These are phyloP conservation scores for Sporothrix pseudoabietina DNA, from an alignment of 2,329 filamentous ascomycete genomes.

Conservation along the genomic window DNA sequence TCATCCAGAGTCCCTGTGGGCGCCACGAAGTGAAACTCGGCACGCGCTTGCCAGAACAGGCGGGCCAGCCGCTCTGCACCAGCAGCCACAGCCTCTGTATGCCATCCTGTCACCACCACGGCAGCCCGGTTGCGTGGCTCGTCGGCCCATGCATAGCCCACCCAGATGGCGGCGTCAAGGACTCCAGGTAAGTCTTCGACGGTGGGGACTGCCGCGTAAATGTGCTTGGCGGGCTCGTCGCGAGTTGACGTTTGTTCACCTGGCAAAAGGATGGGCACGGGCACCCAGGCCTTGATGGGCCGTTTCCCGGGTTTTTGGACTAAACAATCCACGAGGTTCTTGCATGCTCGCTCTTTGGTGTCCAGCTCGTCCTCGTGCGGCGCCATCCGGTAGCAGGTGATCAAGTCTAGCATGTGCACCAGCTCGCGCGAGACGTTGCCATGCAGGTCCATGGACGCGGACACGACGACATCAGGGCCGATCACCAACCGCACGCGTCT, in stretches of 20 bases:
- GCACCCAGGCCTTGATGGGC: conserved; percentile 56
- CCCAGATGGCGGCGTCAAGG: conserved; percentile 57
- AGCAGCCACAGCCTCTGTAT: conserved; percentile 42
- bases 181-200: conserved; percentile 48
- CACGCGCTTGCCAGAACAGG: conserved; percentile 51
- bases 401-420: conserved; percentile 53
- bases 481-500: conserved; percentile 49
- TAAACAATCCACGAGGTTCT: conserved; percentile 50
- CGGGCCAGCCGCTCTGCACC: conserved; percentile 51
- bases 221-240: conserved; percentile 53
- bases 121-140: conserved; percentile 55
- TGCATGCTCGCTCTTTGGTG: conserved; percentile 55
- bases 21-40: conserved; percentile 55
- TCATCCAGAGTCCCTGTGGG: conserved; percentile 51
- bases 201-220: conserved; percentile 52
- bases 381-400: conserved; percentile 57
- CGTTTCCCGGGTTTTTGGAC: conserved; percentile 34
- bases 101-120: conserved; percentile 56
- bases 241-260: conserved; percentile 59
- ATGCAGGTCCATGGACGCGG: conserved; percentile 59
- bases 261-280: conserved; percentile 54
- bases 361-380: conserved; percentile 55
- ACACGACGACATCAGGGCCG: conserved; percentile 51
- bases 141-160: conserved; percentile 60
- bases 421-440: conserved; percentile 56